phyloP scores from a whole-genome alignment of 768 basidiomycete genomes.

The Pisolithus orientalis region DNA sequence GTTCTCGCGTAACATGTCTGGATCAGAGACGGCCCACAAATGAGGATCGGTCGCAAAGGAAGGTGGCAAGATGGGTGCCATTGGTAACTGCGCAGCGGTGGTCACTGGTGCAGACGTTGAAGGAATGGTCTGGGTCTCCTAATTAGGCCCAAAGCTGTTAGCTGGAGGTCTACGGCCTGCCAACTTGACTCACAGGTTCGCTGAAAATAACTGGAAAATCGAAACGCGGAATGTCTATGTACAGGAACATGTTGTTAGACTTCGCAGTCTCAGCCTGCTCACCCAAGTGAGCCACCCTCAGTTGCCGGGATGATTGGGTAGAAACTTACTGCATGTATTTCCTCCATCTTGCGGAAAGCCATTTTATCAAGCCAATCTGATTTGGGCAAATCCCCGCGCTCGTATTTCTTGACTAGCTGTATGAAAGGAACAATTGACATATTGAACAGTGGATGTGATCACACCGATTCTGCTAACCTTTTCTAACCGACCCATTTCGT shows the following conservation, averaged over 20 bases:
- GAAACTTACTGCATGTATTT: slow-evolving; percentile 76
- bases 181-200: slow-evolving; percentile 58
- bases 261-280: slow-evolving; percentile 81
- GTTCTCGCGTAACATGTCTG: slow-evolving; percentile 87
- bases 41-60: slow-evolving; percentile 58
- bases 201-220: slow-evolving; percentile 96
- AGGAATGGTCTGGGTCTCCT: slow-evolving; percentile 38
- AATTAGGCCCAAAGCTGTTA: background rate
- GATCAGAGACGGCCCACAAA: slow-evolving; percentile 87
- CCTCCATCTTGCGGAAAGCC: slow-evolving; percentile 92
- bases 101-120: slow-evolving; percentile 38
- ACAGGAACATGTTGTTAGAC: slow-evolving; percentile 91
- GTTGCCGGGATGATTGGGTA: background rate
- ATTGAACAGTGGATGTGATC: slow-evolving; percentile 16
- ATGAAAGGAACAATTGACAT: background rate
- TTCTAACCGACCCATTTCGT: slow-evolving; percentile 95
- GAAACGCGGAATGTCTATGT: slow-evolving; percentile 92
- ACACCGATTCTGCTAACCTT: slow-evolving; percentile 45
- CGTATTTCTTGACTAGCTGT: slow-evolving; percentile 91
- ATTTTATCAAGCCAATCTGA: slow-evolving; percentile 95
- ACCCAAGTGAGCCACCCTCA: background rate
- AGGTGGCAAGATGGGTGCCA: slow-evolving; percentile 34
- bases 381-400: slow-evolving; percentile 87
- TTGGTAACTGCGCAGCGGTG: slow-evolving; percentile 36
- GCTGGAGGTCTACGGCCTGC: background rate